Base-by-base conservation (phyloP, 108 stramenopile genomes). In the Nannochloropsis oceanica region DNA sequence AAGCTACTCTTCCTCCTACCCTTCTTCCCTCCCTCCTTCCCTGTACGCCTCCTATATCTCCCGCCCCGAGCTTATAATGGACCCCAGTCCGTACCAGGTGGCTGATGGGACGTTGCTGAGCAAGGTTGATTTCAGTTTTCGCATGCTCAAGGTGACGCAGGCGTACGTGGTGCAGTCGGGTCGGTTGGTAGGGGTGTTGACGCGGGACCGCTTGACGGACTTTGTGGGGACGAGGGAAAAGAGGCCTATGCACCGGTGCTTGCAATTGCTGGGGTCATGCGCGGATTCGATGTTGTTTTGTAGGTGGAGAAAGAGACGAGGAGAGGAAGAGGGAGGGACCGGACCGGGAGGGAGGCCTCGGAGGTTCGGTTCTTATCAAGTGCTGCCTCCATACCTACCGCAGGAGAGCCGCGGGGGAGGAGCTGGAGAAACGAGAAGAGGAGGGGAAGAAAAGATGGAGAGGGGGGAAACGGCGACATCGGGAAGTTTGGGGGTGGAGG, bases 111-210 rank as follows among this genome's bases (percentile, higher is more conserved):
- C 88, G 2, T 86, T 86, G 27, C 80, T 90, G 82, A 81, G 82
- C n/a, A 90, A 90, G 88, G 89, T 90, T 11, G 89, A 90, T 44
- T 43, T 89, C 8, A 82, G 86, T 13, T 89, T 90, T 43, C 88
- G 89, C 13, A 83, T 90, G 83, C 88, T 90, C 83, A 89, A 26
- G 83, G 80, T 90, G 50, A 86, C 86, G 34, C 43, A 90, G 25
- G 89, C 89, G 3, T 89, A 87, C 84, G 89, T 90, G 26, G 86
- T 86, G 43, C 85, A 85, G 43, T 85, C 87, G 12, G 88, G 88
- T 0, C 18, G 86, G 42, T 42, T 89, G 87, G 85, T 88, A 25
- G 88, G 88, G 25, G 44, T 89, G 25, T 82, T 89, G 27, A 88
- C 87, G 26, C 87, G 88, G 34, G 88, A 87, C 0, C 42, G 81